Evolutionary conservation across 1,284 basidiomycete genomes (phyloP).

Genomic region (Earliella scabrosa): DNA sequence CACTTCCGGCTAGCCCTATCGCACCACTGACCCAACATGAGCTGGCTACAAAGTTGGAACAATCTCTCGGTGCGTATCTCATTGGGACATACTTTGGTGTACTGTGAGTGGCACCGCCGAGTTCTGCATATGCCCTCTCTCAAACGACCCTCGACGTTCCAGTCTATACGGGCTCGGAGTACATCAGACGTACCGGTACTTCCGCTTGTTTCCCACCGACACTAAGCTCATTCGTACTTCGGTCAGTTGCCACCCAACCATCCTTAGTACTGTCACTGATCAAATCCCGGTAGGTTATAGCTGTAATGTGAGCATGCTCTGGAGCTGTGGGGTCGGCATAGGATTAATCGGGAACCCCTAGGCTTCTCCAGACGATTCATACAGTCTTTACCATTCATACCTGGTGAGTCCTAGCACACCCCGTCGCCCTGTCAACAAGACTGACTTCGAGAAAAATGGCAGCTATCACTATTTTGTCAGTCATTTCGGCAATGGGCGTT

Average conservation of each 20-base stretch:
- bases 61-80: background rate
- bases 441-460: too few species aligned
- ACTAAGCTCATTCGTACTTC: background rate
- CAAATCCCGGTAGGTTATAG: background rate
- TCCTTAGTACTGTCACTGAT: background rate
- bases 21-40: too few species aligned
- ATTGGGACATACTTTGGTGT: slow-evolving; percentile 1
- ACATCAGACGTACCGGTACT: background rate
- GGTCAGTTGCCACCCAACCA: too few species aligned
- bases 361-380: background rate
- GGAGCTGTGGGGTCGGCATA: too few species aligned
- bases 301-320: background rate
- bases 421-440: too few species aligned
- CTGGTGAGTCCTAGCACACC: background rate
- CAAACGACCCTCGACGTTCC: background rate
- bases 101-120: background rate
- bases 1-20: too few species aligned
- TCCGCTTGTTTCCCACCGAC: background rate
- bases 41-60: too few species aligned
- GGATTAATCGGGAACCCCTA: background rate
- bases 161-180: background rate
- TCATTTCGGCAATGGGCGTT: background rate
- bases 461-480: background rate
- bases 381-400: background rate
- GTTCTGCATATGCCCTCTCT: background rate